Evolutionary conservation across 495 filamentous ascomycete genomes (phyloP).

Genomic region (Lepidopterella palustris): DNA sequence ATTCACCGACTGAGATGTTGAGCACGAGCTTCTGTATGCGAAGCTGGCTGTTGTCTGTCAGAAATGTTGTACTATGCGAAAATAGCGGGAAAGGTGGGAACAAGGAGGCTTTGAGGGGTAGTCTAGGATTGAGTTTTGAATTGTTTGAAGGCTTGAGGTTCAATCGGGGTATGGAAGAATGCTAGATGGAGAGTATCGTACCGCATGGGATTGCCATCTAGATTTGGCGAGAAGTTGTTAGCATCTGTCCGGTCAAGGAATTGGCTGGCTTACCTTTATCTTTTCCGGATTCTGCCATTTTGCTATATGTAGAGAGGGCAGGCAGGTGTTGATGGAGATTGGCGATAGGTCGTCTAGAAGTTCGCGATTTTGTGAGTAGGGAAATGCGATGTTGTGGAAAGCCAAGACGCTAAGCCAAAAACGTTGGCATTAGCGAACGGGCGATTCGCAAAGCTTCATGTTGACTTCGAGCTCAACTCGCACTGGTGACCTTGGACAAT

Average conservation of each 20-base stretch:
- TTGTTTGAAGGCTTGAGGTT: too few species aligned
- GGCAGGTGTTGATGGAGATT: neutral
- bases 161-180: too few species aligned
- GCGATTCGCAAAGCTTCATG: neutral
- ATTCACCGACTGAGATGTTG: conserved; percentile 99
- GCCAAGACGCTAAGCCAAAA: neutral
- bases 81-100: too few species aligned
- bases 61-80: too few species aligned
- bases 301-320: neutral
- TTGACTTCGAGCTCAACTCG: neutral
- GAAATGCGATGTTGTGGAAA: neutral
- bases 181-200: too few species aligned
- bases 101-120: too few species aligned
- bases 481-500: too few species aligned
- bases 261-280: neutral
- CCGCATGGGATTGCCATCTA: conserved; percentile 82
- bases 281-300: conserved; percentile 1
- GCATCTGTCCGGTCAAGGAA: conserved; percentile 33
- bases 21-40: conserved; percentile 99
- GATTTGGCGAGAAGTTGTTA: conserved; percentile 38
- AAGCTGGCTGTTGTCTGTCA: too few species aligned
- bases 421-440: neutral
- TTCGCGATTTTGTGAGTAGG: conserved; percentile 1
- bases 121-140: too few species aligned
- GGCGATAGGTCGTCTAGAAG: too few species aligned